Conservation (phyloP, 345 rosid genomes). For the Salix suchowensis region DNA sequence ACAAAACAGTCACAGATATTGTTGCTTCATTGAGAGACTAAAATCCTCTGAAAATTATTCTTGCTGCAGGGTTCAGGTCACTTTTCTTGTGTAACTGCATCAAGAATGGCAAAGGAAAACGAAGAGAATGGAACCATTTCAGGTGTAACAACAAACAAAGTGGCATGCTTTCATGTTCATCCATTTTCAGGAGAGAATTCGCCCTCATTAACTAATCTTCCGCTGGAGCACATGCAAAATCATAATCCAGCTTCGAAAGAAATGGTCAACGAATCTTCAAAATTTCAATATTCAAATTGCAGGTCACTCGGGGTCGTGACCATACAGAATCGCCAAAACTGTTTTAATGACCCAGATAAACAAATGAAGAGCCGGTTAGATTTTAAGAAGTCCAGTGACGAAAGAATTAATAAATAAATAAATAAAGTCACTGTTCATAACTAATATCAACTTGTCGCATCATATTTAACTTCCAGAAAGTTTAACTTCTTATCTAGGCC, state of each 20-base stretch:
- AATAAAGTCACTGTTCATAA: neutral
- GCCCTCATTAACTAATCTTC: neutral
- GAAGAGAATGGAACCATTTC: neutral
- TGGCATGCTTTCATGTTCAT: constrained; percentile 14
- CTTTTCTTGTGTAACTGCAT: neutral
- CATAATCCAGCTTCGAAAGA: neutral
- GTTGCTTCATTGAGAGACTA: neutral
- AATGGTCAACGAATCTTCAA: neutral
- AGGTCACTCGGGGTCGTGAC: neutral
- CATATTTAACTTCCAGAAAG: neutral
- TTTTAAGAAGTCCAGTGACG: neutral
- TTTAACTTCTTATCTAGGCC: neutral
- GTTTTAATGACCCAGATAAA: neutral
- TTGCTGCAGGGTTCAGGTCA: neutral
- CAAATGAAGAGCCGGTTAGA: neutral
- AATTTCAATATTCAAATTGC: neutral
- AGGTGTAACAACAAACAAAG: neutral
- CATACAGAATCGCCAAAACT: neutral
- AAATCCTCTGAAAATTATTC: neutral
- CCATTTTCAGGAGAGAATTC: neutral
- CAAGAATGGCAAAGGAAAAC: neutral
- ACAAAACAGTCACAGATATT: neutral
- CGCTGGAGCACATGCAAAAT: neutral
- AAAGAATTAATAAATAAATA: neutral
- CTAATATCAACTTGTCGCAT: neutral